phyloP scores from a whole-genome alignment of 306 rosid species.

The Datisca glomerata region DNA sequence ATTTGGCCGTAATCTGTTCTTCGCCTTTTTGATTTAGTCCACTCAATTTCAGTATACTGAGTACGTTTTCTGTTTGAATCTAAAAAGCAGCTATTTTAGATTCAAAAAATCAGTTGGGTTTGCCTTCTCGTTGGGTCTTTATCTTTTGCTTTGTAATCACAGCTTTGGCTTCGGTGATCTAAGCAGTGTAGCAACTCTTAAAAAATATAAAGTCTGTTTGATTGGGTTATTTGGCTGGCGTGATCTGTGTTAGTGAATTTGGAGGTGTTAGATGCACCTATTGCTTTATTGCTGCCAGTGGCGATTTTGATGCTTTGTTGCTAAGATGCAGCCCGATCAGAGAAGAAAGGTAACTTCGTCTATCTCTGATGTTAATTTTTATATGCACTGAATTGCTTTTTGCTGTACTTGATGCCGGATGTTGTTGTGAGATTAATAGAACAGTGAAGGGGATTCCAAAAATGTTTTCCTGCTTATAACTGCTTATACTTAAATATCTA shows the following conservation, averaged over 20 bases:
- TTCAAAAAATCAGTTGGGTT: slow-evolving; percentile 11
- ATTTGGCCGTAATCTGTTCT: slow-evolving; percentile 5
- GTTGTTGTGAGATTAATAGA: too few relatives aligned
- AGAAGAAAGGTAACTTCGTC: slow-evolving; percentile 71
- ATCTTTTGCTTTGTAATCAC: slow-evolving; percentile 8
- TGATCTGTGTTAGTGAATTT: slow-evolving; percentile 34
- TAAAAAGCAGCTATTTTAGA: slow-evolving; percentile 11
- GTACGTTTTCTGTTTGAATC: slow-evolving; percentile 10
- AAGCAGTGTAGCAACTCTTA: not conserved
- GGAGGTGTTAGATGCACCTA: slow-evolving; percentile 31
- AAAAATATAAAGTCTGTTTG: not conserved
- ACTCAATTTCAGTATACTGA: slow-evolving; percentile 13
- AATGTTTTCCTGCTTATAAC: too few relatives aligned
- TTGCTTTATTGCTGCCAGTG: slow-evolving; percentile 17
- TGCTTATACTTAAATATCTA: too few relatives aligned
- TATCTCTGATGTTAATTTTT: too few relatives aligned
- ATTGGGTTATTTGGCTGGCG: slow-evolving; percentile 2
- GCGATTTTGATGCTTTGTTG: slow-evolving; percentile 42
- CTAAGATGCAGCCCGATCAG: slow-evolving; percentile 73
- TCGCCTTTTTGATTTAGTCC: slow-evolving; percentile 8
- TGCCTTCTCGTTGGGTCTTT: slow-evolving; percentile 10
- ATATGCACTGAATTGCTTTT: too few relatives aligned
- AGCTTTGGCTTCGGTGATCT: slow-evolving; percentile 19
- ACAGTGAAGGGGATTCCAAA: too few relatives aligned
- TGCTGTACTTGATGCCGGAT: too few relatives aligned